phyloP scores from a whole-genome alignment of 2,329 filamentous ascomycete species.

The Fulvia fulva region DNA sequence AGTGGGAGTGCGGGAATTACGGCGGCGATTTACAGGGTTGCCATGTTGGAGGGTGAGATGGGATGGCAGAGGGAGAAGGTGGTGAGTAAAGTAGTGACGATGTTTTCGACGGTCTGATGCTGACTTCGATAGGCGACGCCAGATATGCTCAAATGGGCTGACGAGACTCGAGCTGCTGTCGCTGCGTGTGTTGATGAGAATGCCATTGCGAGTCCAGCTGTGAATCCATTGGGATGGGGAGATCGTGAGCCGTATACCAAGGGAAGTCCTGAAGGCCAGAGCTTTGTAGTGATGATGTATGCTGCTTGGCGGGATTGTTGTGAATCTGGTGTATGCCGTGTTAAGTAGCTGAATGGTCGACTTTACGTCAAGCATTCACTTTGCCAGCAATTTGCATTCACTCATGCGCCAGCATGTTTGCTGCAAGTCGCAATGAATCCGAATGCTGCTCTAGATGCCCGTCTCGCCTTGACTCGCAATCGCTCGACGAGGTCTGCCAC shows the following conservation, averaged over 20 bases:
- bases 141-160: conserved; percentile 39
- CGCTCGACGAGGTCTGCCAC: not conserved
- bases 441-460: not conserved
- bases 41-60: not conserved
- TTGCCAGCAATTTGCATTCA: not conserved
- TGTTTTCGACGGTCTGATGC: not conserved
- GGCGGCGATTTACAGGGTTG: conserved; percentile 1
- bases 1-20: not conserved
- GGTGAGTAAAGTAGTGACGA: not conserved
- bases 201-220: conserved; percentile 40
- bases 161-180: conserved; percentile 38
- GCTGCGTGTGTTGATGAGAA: conserved; percentile 33
- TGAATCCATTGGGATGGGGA: conserved; percentile 38
- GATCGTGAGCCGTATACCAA: conserved; percentile 12
- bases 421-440: not conserved
- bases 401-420: not conserved
- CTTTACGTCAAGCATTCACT: not conserved
- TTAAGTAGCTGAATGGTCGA: not conserved
- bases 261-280: conserved; percentile 42
- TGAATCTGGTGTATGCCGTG: conserved; percentile 20
- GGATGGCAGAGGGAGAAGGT: not conserved
- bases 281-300: conserved; percentile 43
- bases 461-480: not conserved
- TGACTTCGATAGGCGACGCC: conserved; percentile 5
- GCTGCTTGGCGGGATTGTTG: conserved; percentile 42